A percentile compares a stretch with the other conserved stretches of the same genome.
phyloP scores from a whole-genome alignment of 805 yeast genomes.

The Tanozyma kutaoensis region DNA sequence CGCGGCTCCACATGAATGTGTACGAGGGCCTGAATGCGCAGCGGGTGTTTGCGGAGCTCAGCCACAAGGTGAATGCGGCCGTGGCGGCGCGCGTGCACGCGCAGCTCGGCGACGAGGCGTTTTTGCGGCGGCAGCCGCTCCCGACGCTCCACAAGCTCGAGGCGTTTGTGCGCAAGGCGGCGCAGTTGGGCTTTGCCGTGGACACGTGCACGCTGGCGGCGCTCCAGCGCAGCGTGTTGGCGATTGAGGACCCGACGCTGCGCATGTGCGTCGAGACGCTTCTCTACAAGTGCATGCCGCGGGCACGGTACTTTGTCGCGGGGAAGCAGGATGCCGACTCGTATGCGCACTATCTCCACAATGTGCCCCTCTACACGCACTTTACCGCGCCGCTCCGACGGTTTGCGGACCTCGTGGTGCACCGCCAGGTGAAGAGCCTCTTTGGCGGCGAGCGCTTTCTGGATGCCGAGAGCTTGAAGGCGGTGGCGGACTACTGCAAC shows the following conservation, averaged over 20 bases:
- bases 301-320: constrained; percentile 82
- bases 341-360: constrained; percentile 68
- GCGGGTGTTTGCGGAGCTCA: constrained; percentile 58
- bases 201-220: constrained; percentile 66
- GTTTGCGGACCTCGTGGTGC: constrained; percentile 86
- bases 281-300: constrained; percentile 65
- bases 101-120: constrained; percentile 64
- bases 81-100: constrained; percentile 74
- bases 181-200: constrained; percentile 49
- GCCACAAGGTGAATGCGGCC: constrained; percentile 69
- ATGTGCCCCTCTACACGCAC: constrained; percentile 80
- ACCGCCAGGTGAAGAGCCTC: constrained; percentile 72
- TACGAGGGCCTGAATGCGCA: constrained; percentile 47
- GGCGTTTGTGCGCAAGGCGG: constrained; percentile 59
- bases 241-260: constrained; percentile 44
- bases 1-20: constrained; percentile 57
- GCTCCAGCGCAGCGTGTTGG: constrained; percentile 56
- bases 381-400: constrained; percentile 88
- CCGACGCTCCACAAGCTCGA: constrained; percentile 78
- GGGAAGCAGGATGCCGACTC: constrained; percentile 75
- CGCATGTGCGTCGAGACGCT: constrained; percentile 70
- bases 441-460: constrained; percentile 20
- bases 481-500: constrained; percentile 84
- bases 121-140: constrained; percentile 76
- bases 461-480: constrained; percentile 37